Conservation (phyloP, 176 grass and related monocot species). For the Oryza meyeriana region DNA sequence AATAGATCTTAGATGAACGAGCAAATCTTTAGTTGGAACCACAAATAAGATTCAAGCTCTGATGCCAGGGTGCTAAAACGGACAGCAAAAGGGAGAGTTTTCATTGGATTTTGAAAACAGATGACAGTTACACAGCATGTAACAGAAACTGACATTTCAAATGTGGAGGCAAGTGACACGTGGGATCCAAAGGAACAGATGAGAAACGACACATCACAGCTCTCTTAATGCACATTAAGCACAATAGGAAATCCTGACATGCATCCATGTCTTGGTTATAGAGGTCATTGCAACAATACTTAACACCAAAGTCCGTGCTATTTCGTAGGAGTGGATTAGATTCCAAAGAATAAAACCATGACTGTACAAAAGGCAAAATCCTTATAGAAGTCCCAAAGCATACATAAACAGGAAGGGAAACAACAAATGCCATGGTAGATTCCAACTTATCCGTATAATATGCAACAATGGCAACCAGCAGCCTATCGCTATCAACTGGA, state of each 20-base stretch:
- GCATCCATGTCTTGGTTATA: neutral
- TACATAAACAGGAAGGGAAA: neutral
- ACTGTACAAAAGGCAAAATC: neutral
- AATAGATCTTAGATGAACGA: constrained; percentile 1
- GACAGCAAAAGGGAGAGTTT: neutral
- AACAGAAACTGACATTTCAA: constrained; percentile 17
- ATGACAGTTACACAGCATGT: neutral
- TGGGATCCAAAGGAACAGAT: neutral
- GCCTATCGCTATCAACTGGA: no score
- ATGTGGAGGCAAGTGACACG: neutral
- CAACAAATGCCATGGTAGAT: neutral
- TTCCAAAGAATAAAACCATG: neutral
- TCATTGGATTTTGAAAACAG: neutral
- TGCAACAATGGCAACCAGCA: neutral
- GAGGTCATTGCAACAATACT: neutral
- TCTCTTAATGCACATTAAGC: neutral
- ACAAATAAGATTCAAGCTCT: constrained; percentile 10
- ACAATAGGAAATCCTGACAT: neutral
- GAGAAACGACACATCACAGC: neutral
- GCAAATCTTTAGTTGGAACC: neutral
- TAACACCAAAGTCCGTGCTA: neutral
- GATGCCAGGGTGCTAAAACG: constrained; percentile 6
- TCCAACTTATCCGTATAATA: neutral
- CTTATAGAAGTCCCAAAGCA: neutral
- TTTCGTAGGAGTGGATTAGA: neutral